Base-by-base conservation (phyloP, 345 rosid species). In the Populus ilicifolia region DNA sequence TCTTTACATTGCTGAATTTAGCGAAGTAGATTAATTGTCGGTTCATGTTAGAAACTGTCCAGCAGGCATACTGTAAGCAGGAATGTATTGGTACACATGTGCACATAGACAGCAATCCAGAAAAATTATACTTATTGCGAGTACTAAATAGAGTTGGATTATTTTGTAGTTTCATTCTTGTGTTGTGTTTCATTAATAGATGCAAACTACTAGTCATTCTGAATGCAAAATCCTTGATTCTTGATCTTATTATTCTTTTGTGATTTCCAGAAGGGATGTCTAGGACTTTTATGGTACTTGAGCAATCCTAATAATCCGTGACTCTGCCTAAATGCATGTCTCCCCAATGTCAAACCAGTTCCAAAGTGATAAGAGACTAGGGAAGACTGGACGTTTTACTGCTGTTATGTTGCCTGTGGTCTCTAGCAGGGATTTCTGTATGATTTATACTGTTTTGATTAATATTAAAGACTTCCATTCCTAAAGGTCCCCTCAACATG, bases 211-310 rank as follows among this genome's bases (percentile, higher is more conserved):
- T 16, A 14, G 41, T 41, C 44, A 56, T 56, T 56, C 43, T 16
- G 25, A 72, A 18, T 39, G 27, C n/a, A 48, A 44, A 75, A 44
- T 46, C 29, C 35, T 33, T 30, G 46, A 36, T 67, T 67, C 35
- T 67, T 75, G 63, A 41, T 56, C 63, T 56, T 56, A 56, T 56
- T 56, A 27, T 56, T 56, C 63, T 56, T 56, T 56, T 56, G 63
- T 56, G 63, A 56, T 56, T 56, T 9, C 27, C 25, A 56, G n/a
- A 21, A 56, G 12, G 27, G 12, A 56, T 56, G 27, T 21, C 13
- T n/a, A 56, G 63, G 63, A n/a, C 63, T 5, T 56, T 52, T 20
- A 20, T 52, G 59, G 59, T 20, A 52, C 59, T 52, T 52, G 3
- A 52, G 27, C 27, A 56, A 56, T 56, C 63, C 25, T 56, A n/a